Evolutionary conservation across 805 yeast species (phyloP), one percentile per base, ranked within the genome.

Genomic region (Lachancea nothofagi): DNA sequence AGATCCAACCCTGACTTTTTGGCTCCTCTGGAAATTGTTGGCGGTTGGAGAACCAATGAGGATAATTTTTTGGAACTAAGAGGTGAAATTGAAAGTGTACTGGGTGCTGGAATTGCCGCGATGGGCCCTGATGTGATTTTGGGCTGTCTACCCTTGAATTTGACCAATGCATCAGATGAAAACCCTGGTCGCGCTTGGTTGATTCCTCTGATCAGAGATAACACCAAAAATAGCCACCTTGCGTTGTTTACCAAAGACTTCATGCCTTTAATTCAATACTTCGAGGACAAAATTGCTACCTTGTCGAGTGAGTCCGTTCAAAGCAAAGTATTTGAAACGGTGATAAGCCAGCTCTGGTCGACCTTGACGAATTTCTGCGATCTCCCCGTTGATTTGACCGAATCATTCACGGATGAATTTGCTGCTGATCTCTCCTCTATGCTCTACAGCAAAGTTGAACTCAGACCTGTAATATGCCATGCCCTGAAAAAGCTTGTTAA

Each of bases 101-200:
- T 93, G 46, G 79, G 86, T 13, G 75, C 87, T 24, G 88, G 94
- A 1, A 78, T 93, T 41, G 60, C 83, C 2, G 75, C 82, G 4
- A 62, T 89, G 59, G 98, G 98, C 2, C 96, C 97, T 7, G 94
- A 83, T 50, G 76, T 71, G 9, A 93, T 93, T 2, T 65, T 90
- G 45, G 62, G 75, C 33, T 67, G 74, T 4, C 69, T 93, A 24
- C 97, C 99, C 5, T 69, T 93, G 54, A 87, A 90, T 55, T 70
- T 93, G 51, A 69, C 71, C 22, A 72, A 73, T 33, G 76, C 81
- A 4, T 59, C 66, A 17, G 51, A 67, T 19, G 62, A 66, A 23
- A 70, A 72, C 30, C 73, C 80, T n/a, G 97, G 97, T 33, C 77
- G 97, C 58, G 97, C 97, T 33, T 93, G 97, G 97, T 57, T 93